Conservation (phyloP, 1,284 basidiomycete genomes). For the Leucoagaricus sp. region DNA sequence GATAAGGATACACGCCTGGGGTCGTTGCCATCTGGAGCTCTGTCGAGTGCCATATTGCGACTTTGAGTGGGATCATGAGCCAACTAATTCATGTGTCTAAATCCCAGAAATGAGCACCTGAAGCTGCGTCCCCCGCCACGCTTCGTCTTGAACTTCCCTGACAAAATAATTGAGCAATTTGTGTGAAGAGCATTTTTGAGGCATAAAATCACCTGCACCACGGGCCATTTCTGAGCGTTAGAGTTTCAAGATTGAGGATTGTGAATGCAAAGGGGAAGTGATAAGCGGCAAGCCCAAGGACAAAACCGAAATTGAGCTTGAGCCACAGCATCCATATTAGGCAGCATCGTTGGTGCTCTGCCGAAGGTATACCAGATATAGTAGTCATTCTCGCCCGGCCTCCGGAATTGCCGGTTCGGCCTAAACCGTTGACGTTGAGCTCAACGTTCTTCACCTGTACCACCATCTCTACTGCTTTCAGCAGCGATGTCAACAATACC, state of each 20-base stretch:
- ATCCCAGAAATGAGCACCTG: constrained; percentile 46
- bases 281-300: background rate
- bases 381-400: background rate
- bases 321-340: background rate
- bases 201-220: constrained; percentile 43
- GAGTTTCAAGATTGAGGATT: background rate
- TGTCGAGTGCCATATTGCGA: constrained; percentile 56
- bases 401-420: background rate
- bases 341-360: background rate
- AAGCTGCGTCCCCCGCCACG: constrained; percentile 86
- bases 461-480: background rate
- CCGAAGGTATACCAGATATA: background rate
- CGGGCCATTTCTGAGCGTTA: constrained; percentile 48
- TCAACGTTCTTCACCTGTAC: background rate
- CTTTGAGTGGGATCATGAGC: constrained; percentile 34
- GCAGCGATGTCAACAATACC: constrained; percentile 74
- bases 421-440: constrained; percentile 17
- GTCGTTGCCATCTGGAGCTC: constrained; percentile 2
- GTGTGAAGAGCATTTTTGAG: background rate
- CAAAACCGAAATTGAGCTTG: background rate
- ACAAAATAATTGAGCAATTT: background rate
- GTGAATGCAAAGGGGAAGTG: background rate
- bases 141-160: constrained; percentile 83
- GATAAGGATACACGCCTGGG: constrained; percentile 11
- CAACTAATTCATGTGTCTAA: background rate